These are phyloP conservation scores for Pyrenula aspistea DNA, from an alignment of 495 filamentous ascomycete species.

Conservation along the genomic window DNA sequence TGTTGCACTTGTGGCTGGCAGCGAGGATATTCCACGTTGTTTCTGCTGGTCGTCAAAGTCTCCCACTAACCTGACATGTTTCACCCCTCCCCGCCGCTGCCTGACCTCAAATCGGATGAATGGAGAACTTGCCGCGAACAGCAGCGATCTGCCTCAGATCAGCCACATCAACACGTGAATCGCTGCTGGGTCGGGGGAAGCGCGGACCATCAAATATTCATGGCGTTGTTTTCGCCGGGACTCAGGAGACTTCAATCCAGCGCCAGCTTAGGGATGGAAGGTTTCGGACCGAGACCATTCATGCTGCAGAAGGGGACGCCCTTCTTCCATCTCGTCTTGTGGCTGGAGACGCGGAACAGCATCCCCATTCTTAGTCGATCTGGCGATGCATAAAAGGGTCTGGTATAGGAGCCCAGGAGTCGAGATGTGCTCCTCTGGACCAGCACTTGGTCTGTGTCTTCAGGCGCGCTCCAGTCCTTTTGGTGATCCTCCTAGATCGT, in stretches of 20 bases:
- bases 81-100: background rate
- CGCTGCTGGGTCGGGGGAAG: background rate
- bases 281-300: background rate
- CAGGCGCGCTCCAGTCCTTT: background rate
- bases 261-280: too few species aligned
- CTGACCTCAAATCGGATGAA: background rate
- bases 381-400: background rate
- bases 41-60: background rate
- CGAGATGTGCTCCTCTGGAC: background rate
- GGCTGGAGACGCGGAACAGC: background rate
- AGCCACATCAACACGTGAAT: background rate
- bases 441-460: background rate
- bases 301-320: background rate
- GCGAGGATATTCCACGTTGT: background rate
- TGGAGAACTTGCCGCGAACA: background rate
- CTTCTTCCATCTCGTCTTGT: too few species aligned
- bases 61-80: background rate
- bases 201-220: background rate
- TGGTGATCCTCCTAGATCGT: background rate
- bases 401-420: background rate
- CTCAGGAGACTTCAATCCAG: too few species aligned
- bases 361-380: background rate
- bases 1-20: background rate
- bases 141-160: background rate
- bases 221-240: too few species aligned